phyloP scores from a whole-genome alignment of 805 yeast genomes.

The Saccharomycopsis sp. region DNA sequence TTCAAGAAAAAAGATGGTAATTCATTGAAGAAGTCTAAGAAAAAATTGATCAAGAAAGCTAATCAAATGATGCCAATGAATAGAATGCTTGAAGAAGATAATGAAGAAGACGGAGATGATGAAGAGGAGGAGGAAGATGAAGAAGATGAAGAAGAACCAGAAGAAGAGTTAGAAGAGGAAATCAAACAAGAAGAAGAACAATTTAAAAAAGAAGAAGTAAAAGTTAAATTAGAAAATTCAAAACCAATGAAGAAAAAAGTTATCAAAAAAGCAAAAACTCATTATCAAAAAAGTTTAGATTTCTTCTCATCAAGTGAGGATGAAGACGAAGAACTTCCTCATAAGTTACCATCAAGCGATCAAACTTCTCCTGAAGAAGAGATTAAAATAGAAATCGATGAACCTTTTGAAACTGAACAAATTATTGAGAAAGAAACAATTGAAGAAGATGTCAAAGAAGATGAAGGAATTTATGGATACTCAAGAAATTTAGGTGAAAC shows the following conservation, averaged over 20 bases:
- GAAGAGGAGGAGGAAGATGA: constrained; percentile 22
- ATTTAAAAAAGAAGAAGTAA: no score
- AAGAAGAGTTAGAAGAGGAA: constrained; percentile 12
- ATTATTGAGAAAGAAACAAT: neutral
- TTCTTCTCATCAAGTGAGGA: constrained; percentile 9
- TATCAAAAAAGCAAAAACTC: neutral
- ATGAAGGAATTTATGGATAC: constrained; percentile 37
- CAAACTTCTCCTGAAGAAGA: neutral
- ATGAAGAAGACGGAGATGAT: constrained; percentile 16
- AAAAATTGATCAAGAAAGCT: constrained; percentile 22
- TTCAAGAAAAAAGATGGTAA: constrained; percentile 19
- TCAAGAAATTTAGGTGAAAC: constrained; percentile 38
- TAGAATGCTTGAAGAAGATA: constrained; percentile 17
- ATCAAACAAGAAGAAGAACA: constrained; percentile 18
- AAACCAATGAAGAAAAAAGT: no score
- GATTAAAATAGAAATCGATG: constrained; percentile 10
- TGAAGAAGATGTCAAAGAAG: constrained; percentile 22
- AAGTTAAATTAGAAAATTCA: no score
- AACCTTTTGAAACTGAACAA: neutral
- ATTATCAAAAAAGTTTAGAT: neutral
- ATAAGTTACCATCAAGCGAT: neutral
- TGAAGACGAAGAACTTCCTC: constrained; percentile 13
- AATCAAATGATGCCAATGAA: constrained; percentile 19
- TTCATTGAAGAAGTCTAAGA: constrained; percentile 21
- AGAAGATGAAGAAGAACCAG: constrained; percentile 10